Evolutionary conservation across 495 filamentous ascomycete genomes (phyloP), one percentile per base, ranked within the genome.

Genomic region (Aspergillus asperescens): DNA sequence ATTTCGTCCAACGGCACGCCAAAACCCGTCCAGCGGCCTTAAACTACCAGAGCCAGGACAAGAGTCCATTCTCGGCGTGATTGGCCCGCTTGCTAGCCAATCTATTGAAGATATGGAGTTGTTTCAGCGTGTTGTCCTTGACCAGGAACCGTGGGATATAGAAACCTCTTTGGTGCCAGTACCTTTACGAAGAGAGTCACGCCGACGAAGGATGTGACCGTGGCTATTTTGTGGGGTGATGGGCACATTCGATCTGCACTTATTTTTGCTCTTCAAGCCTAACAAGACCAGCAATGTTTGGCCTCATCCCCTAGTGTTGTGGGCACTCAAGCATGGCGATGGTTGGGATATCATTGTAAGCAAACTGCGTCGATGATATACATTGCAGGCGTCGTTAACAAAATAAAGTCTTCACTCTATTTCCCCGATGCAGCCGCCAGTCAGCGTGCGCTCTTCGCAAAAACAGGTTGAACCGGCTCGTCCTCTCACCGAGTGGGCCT

Each of bases 191-290:
- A 65, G 55, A 58, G 32, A 50, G 66, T 68, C 1, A 16, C 47
- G 22, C 61, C 62, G n/a, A 71, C 54, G 0, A 70, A 65, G 42
- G 72, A 76, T 49, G 67, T 89, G 35, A 85, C 80, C 41, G 64
- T 92, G 22, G 88, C 69, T 2, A 79, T 92, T 18, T 69, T 90
- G 44, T 84, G 81, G 79, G 70, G 85, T 65, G 88, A 92, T 59
- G 82, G 79, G 23, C 71, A 60, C 19, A 66, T 83, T 48, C 16
- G 13, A 4, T 5, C 7, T 44, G 10, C 29, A 22, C 2, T 19
- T 47, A 31, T 13, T 10, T 31, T n/a, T 24, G 24, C 7, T n/a
- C 13, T 16, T 10, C n/a, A 23, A 15, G 9, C 31, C 34, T 44
- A 29, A 49, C 27, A n/a, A 28, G 3, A 8, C 35, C 5, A 56